Evolutionary conservation across 2,329 filamentous ascomycete species (phyloP), one percentile per base, ranked within the genome.

Genomic region (Graphilbum sp.): DNA sequence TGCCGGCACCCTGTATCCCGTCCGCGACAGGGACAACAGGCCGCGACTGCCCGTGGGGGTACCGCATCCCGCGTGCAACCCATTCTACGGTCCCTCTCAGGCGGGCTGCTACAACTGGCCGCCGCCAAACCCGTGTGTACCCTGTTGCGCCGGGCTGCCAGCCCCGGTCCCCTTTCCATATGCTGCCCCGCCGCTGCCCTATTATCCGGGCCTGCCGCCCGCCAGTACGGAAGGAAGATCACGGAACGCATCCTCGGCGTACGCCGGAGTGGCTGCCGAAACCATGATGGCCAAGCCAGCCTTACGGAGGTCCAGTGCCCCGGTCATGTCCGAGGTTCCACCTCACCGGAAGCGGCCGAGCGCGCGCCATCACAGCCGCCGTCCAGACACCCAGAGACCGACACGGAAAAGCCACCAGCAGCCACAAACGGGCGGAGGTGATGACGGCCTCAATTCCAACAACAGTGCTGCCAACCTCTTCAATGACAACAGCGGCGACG

Each of bases 1-100:
- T 54, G 58, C 19, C 59, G 58, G 1, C 50, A 35, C 54, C 3
- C 47, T 69, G n/a, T 67, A 73, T 47, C 66, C 67, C 2, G 52
- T 49, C 7, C 55, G 54, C 6, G 47, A 54, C 19, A 35, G 30
- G 16, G 34, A 36, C 3, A 39, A 24, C 43, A 53, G 16, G 49
- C 49, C 19, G 46, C 47, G 9, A 50, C 46, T 62, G 7, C 61
- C 62, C 0, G 41, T 63, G 9, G 63, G 66, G 4, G 55, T 58
- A 36, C 59, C 61, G 4, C 59, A 66, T 41, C 63, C 63, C 3
- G 37, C 48, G 11, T 50, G 59, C 17, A 66, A 66, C 21, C 59
- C 59, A 0, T 67, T 58, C 46, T 59, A 58, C 18, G 45, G 60
- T 19, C 19, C 25, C 5, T 20, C 32, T 5, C 35, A 21, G 24